phyloP scores from a whole-genome alignment of 2,329 filamentous ascomycete genomes.

The Penicillium sclerotiorum region DNA sequence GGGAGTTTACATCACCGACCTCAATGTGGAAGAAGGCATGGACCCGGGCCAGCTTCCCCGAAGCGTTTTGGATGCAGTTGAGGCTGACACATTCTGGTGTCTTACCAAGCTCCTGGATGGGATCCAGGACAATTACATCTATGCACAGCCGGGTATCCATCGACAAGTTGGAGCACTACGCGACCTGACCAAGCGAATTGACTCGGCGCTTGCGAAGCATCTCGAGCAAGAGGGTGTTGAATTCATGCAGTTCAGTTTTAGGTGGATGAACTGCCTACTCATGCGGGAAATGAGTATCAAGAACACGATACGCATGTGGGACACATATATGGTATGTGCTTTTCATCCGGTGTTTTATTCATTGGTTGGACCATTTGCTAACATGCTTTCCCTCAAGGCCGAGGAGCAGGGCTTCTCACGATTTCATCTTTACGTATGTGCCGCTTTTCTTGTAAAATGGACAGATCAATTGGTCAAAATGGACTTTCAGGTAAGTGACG shows the following conservation, averaged over 20 bases:
- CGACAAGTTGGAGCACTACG: constrained; percentile 85
- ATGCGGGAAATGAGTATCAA: constrained; percentile 97
- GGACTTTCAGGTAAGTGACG: constrained; percentile 71
- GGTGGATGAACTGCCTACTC: constrained; percentile 99
- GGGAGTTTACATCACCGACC: constrained; percentile 90
- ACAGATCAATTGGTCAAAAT: constrained; percentile 91
- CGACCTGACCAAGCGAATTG: constrained; percentile 89
- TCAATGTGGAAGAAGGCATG: constrained; percentile 91
- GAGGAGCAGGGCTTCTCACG: constrained; percentile 98
- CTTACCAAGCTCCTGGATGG: constrained; percentile 96
- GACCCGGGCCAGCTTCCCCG: constrained; percentile 92
- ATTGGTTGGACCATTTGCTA: constrained; percentile 9
- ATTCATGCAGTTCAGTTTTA: constrained; percentile 98
- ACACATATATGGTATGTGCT: constrained; percentile 83
- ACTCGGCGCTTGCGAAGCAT: constrained; percentile 80
- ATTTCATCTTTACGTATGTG: constrained; percentile 97
- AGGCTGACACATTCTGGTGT: constrained; percentile 98
- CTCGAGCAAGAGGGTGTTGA: constrained; percentile 89
- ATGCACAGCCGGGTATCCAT: constrained; percentile 94
- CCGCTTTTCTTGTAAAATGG: constrained; percentile 98
- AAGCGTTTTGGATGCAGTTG: constrained; percentile 90
- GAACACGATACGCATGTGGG: constrained; percentile 99
- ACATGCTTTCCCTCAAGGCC: constrained; percentile 59
- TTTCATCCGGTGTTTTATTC: neutral
- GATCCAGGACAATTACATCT: constrained; percentile 98